A percentile compares a stretch with the other conserved stretches of the same genome.
Conservation (phyloP, 208 protist genomes). For the Trichomonas gallinae region DNA sequence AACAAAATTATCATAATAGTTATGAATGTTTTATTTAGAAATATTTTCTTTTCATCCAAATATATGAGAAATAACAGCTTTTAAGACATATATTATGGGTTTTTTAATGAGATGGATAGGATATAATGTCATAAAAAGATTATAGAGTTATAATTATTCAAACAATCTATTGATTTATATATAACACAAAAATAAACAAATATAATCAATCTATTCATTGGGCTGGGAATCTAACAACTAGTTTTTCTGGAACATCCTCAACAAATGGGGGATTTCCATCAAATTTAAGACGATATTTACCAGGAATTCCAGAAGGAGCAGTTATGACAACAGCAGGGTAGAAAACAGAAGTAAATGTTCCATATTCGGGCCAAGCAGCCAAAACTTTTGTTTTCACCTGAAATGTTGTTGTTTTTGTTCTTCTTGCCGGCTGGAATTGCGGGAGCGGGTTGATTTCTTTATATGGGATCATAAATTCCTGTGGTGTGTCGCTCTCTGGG, state of each 20-base stretch:
- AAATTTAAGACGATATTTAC: neutral
- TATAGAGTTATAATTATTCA: too few species aligned
- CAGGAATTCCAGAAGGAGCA: neutral
- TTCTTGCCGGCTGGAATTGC: neutral
- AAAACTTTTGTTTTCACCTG: neutral
- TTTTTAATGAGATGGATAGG: too few species aligned
- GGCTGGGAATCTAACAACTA: neutral
- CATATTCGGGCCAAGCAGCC: neutral
- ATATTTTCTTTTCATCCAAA: too few species aligned
- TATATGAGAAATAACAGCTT: too few species aligned
- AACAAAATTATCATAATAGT: too few species aligned
- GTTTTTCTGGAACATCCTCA: conserved; percentile 14
- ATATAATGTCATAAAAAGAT: too few species aligned
- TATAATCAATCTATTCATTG: too few species aligned
- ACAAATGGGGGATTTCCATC: neutral
- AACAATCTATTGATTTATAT: too few species aligned
- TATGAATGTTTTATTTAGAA: too few species aligned
- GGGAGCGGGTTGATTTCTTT: neutral
- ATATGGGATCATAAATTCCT: neutral
- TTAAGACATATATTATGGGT: too few species aligned
- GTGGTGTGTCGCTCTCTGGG: neutral
- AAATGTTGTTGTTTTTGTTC: neutral
- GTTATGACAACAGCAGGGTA: neutral
- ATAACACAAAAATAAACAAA: too few species aligned
- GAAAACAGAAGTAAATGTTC: neutral